phyloP scores from a whole-genome alignment of 2,329 filamentous ascomycete genomes.

The Salinomyces thailandicus region DNA sequence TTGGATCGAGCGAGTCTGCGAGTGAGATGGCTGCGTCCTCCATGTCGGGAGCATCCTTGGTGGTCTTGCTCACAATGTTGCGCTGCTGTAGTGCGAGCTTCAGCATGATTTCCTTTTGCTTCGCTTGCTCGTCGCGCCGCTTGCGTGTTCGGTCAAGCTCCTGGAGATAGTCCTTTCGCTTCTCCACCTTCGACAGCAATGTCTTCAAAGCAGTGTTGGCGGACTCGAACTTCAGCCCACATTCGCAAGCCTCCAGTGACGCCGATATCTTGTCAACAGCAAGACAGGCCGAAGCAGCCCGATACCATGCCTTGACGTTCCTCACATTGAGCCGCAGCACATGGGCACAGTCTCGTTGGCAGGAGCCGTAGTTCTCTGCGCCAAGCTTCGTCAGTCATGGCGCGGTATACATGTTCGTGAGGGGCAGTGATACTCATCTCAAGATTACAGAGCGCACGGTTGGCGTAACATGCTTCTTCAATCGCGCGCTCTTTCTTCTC shows the following conservation, averaged over 20 bases:
- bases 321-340: conserved; percentile 66
- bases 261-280: conserved; percentile 68
- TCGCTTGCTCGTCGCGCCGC: conserved; percentile 45
- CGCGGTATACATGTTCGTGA: conserved; percentile 4
- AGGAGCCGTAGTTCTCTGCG: conserved; percentile 71
- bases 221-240: conserved; percentile 62
- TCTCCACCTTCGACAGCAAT: conserved; percentile 53
- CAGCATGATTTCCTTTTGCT: conserved; percentile 47
- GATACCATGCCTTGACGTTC: conserved; percentile 88
- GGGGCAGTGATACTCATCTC: conserved; percentile 50
- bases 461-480: conserved; percentile 69
- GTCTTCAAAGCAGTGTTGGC: conserved; percentile 55
- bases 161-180: conserved; percentile 46
- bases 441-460: conserved; percentile 82
- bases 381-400: conserved; percentile 12
- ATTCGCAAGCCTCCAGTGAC: conserved; percentile 66
- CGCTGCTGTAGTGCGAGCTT: conserved; percentile 50
- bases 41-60: conserved; percentile 68
- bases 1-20: conserved; percentile 61
- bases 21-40: conserved; percentile 69
- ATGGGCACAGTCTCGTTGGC: conserved; percentile 72
- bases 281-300: conserved; percentile 67
- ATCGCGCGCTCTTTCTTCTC: conserved; percentile 50
- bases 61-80: conserved; percentile 54
- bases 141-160: conserved; percentile 47